Conservation (phyloP, 176 grass and related monocot genomes). For the Lolium rigidum region DNA sequence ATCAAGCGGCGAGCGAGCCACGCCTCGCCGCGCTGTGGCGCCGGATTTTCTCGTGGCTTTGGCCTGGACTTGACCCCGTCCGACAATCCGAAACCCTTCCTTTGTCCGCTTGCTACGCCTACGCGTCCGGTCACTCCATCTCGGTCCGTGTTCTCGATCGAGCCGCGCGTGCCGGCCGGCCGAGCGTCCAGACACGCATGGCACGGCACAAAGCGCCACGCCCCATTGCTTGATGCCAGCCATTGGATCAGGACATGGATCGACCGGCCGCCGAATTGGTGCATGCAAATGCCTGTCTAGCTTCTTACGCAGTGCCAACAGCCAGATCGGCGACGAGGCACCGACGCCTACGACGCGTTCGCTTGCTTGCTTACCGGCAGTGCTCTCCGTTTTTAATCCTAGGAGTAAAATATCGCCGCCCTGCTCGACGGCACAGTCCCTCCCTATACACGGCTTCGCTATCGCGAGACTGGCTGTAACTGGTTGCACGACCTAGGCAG, state of each 20-base stretch:
- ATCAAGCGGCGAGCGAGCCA: too few relatives aligned
- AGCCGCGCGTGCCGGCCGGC: background rate
- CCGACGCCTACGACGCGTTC: background rate
- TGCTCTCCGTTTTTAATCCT: background rate
- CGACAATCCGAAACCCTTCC: background rate
- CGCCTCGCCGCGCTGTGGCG: too few relatives aligned
- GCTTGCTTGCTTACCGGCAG: background rate
- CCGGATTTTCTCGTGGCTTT: too few relatives aligned
- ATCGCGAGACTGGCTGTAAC: background rate
- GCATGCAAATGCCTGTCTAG: background rate
- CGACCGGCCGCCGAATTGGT: too few relatives aligned
- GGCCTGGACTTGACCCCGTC: too few relatives aligned
- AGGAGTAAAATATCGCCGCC: background rate
- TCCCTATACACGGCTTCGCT: background rate
- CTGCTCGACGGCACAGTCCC: conserved; percentile 13
- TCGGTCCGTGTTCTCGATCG: background rate
- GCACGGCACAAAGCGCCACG: conserved; percentile 10
- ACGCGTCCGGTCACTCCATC: background rate
- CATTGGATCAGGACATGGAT: background rate
- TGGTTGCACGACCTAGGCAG: conserved; percentile 45
- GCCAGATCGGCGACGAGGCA: background rate
- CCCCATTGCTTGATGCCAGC: background rate
- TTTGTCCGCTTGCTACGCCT: background rate
- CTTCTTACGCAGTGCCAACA: background rate
- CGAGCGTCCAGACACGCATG: too few relatives aligned